Base-by-base conservation (phyloP, 106 monocot species). In the Apostasia ramifera region DNA sequence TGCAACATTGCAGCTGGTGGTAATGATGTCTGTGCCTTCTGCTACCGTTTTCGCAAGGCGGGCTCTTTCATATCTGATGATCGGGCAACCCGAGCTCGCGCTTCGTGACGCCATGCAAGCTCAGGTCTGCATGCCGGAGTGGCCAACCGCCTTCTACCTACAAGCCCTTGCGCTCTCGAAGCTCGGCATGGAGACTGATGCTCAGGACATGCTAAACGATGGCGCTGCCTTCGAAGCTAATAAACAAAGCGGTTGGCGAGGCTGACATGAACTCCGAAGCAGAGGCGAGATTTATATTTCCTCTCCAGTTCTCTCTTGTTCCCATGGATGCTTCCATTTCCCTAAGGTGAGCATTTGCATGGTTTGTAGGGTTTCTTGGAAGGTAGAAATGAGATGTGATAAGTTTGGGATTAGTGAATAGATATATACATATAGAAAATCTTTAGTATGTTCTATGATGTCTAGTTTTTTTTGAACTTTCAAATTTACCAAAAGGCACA, bases 121-220 rank as follows among this genome's bases (percentile, higher is more conserved):
- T 0, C 95, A 97, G 57, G 95, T 97, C 2, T 97, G 86, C 81
- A 84, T 97, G 89, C 76, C 95, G 0, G 95, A 97, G 73, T 97
- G 95, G 95, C 92, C 95, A 1, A 97, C 92, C 0, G 89, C 95
- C 40, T 97, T 97, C 77, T 97, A 97, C 69, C 70, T 97, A n/a
- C 95, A 97, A 73, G 92, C 95, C 1, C 92, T 97, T 53, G 95
- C 95, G 37, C 84, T 97, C 47, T 97, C 92, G 5, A 97, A 97
- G 68, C 84, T 97, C 6, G 92, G 95, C 39, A 97, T 97, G 95
- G 95, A 97, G 64, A 97, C 82, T 4, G 92, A 97, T 61, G 91
- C 95, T 8, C 95, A 97, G 61, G 95, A 97, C 44, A 97, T 97
- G 95, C 92, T 97, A 40, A 97, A 89, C 6, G 95, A 97, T n/a